Evolutionary conservation across 163 green algal species (phyloP), one percentile per base, ranked within the genome.

Genomic region (Scenedesmus sp.): DNA sequence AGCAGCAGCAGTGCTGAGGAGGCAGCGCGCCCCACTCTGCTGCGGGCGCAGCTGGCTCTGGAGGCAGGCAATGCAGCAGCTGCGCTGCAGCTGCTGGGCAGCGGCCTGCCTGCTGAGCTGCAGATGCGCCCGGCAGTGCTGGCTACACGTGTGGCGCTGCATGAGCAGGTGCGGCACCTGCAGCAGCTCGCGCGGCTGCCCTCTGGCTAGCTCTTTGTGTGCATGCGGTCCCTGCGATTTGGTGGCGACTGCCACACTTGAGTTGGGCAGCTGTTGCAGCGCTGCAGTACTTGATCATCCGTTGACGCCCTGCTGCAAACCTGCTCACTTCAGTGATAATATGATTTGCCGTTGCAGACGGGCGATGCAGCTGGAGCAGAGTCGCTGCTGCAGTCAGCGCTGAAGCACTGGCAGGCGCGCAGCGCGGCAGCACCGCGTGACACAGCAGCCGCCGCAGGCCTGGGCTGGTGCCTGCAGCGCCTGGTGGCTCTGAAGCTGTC

Each of bases 11-110:
- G 70, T 6, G 34, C 67, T 26, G 88, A 93, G 60, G 77, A 90
- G 54, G 83, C 92, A 52, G 67, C 74, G 20, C 88, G 81, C 16
- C 76, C 94, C 26, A 60, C 92, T 60, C 83, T 93, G 76, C 92
- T 97, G 91, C 92, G 96, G 2, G 95, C 93, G 13, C 96, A 98
- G 93, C 85, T 98, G 85, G 95, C 94, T 3, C 87, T 96, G 55
- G 93, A 95, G 89, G 56, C 67, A 0, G 93, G 93, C 73, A 91
- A 96, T 54, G 55, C 84, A 26, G 57, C 46, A 23, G 87, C 76
- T 13, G 95, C 95, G 20, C 18, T 70, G 70, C 79, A 74, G 55
- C 79, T 95, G 85, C 91, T 95, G 60, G 73, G 54, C 10, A 87
- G 2, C n/a, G 86, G 90, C 54, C 86, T 97, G 76, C 5, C 57